Evolutionary conservation across 441 rosid species (phyloP), one percentile per base, ranked within the genome.

Genomic region (Kokia cookei): DNA sequence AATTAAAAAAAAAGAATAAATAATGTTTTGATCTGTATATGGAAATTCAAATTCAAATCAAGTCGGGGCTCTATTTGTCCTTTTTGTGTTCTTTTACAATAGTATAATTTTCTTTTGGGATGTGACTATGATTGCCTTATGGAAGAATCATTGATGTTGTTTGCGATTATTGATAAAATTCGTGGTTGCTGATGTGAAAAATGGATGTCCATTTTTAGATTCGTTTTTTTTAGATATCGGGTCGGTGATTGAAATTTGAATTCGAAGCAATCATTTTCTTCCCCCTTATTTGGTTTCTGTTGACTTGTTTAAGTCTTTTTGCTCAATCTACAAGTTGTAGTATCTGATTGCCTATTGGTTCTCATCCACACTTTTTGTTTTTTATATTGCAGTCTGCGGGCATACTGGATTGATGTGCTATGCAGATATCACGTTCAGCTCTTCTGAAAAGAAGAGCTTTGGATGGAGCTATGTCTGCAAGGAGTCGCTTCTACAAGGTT

Each of bases 391-490:
- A 66, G 65, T 65, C 19, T 22, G 71, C 58, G 32, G 73, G 73
- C 68, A 58, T 58, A 71, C 68, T 45, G 76, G 74, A 78, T 88
- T 84, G 88, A 92, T 94, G 97, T 89, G 86, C 85, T 69, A 94
- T 94, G 99, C 97, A 88, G 90, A 93, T 93, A 83, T 91, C 97
- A 75, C 87, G 92, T 77, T 87, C 78, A 87, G 92, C 93, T 91
- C 89, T 91, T 93, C 94, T 86, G 59, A 77, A 71, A 43, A 86
- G 92, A 82, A 89, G 98, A 84, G 93, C 86, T 78, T 84, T 75
- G 48, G 89, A 81, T 73, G 84, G 77, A 79, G 74, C 65, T 71
- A 62, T 60, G 27, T 66, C 73, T 69, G 90, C 86, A 72, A 89
- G 78, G 76, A 85, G 65, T 74, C 77, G 78, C 19, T 69, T 87